Evolutionary conservation across 371 early-diverging fungal genomes (phyloP), one percentile per base, ranked within the genome.

Genomic region (Mucor mucedo): DNA sequence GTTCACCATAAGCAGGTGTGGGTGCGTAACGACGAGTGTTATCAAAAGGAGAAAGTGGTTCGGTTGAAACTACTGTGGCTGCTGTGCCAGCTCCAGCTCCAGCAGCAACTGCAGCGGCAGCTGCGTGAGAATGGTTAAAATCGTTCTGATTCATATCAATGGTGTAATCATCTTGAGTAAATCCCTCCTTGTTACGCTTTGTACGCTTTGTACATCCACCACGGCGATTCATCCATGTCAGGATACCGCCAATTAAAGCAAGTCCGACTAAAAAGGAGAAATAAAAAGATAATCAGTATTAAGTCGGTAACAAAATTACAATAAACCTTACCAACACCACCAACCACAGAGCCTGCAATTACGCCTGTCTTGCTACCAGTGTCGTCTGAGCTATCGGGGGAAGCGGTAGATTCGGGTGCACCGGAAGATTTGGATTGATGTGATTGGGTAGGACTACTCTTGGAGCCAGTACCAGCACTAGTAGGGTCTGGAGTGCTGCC

Each of bases 281-380:
- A 35, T 8, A 4, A 35, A 8, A 8, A 42, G 10, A 42, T 42
- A 10, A 13, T 47, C 13, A 45, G 47, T 47, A 21, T 47, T 7
- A 21, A 27, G 11, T 10, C n/a, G 6, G 6, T 6, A 57, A 58
- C 32, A 47, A 42, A 55, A 9, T 16, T 32, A 55, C 55, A 60
- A 45, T 27, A 5, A 60, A 42, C 11, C 50, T 32, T 38, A 63
- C 75, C 50, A 63, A 78, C 61, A 39, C 73, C 72, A 47, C 76
- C 76, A n/a, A 78, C 76, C 7, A 73, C 76, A 30, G 73, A 60
- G 47, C 76, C 79, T 21, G 66, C 76, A 66, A 78, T 78, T n/a
- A 59, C 47, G 32, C 69, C 76, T 13, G 70, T 66, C 9, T 62
- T 66, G 47, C 27, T 47, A 4, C 4, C 9, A 40, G 42, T 16